phyloP scores from a whole-genome alignment of 2,329 filamentous ascomycete genomes.

The Amesomyces nigricolor region DNA sequence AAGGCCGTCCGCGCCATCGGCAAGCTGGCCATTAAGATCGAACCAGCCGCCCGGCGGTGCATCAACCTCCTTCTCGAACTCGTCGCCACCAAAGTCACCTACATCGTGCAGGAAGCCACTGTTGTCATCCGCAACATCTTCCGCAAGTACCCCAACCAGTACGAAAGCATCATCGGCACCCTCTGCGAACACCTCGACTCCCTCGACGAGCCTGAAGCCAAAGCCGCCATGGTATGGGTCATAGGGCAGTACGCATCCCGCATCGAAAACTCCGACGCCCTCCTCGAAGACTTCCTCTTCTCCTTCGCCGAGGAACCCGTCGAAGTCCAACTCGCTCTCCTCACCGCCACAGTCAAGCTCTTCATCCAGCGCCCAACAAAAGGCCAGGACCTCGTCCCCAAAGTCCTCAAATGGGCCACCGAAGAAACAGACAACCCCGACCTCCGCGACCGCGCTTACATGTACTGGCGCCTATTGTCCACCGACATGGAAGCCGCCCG shows the following conservation, averaged over 20 bases:
- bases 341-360: slow-evolving; percentile 94
- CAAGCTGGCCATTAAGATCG: slow-evolving; percentile 98
- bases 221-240: slow-evolving; percentile 98
- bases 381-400: slow-evolving; percentile 86
- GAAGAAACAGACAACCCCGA: slow-evolving; percentile 99
- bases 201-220: slow-evolving; percentile 93
- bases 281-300: slow-evolving; percentile 92
- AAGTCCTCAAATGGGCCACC: slow-evolving; percentile 96
- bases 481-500: slow-evolving; percentile 85
- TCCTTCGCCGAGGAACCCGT: slow-evolving; percentile 91
- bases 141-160: slow-evolving; percentile 97
- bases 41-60: slow-evolving; percentile 82
- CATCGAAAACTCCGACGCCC: slow-evolving; percentile 91
- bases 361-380: slow-evolving; percentile 97
- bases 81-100: slow-evolving; percentile 95
- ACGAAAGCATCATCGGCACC: slow-evolving; percentile 94
- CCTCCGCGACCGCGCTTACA: slow-evolving; percentile 90
- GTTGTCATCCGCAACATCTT: slow-evolving; percentile 99
- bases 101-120: slow-evolving; percentile 97
- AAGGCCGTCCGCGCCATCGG: slow-evolving; percentile 97
- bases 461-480: slow-evolving; percentile 97
- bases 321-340: slow-evolving; percentile 87
- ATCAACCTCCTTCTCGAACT: slow-evolving; percentile 90
- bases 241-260: slow-evolving; percentile 97
- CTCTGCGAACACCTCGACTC: slow-evolving; percentile 95